Evolutionary conservation across 257 asterid genomes (phyloP).

Genomic region (Anisodus acutangulus): DNA sequence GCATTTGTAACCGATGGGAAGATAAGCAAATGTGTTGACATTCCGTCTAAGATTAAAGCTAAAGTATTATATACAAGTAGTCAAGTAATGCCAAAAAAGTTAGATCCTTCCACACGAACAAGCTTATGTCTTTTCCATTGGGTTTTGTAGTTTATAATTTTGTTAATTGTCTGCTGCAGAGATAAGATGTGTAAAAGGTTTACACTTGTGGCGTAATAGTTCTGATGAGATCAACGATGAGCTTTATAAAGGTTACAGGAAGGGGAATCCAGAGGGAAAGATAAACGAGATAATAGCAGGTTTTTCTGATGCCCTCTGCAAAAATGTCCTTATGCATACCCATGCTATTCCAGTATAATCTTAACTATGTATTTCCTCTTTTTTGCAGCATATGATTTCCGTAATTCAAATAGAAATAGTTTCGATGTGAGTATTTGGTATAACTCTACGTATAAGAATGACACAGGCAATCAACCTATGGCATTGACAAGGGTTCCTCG

Average conservation of each 20-base stretch:
- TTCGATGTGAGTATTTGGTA: constrained; percentile 87
- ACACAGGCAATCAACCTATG: constrained; percentile 62
- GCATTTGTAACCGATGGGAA: not conserved
- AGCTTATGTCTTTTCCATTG: not conserved
- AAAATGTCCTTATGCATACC: constrained; percentile 27
- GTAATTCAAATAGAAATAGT: constrained; percentile 61
- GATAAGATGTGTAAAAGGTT: constrained; percentile 65
- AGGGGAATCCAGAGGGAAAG: constrained; percentile 68
- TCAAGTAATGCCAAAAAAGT: not conserved
- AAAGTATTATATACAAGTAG: not conserved
- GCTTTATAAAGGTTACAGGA: constrained; percentile 85
- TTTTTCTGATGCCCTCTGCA: constrained; percentile 36
- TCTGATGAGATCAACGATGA: constrained; percentile 79
- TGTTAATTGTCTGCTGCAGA: constrained; percentile 53
- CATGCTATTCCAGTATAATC: constrained; percentile 30
- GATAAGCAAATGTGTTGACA: not conserved
- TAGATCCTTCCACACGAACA: not conserved
- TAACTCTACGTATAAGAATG: constrained; percentile 85
- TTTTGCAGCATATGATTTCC: constrained; percentile 85
- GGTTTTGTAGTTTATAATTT: constrained; percentile 20
- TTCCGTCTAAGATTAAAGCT: not conserved
- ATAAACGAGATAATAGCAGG: constrained; percentile 90
- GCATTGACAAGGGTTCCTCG: constrained; percentile 89
- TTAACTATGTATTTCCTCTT: constrained; percentile 36
- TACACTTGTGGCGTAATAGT: constrained; percentile 84